Conservation (phyloP, 179 eudicot species). For the Dionaea muscipula region DNA sequence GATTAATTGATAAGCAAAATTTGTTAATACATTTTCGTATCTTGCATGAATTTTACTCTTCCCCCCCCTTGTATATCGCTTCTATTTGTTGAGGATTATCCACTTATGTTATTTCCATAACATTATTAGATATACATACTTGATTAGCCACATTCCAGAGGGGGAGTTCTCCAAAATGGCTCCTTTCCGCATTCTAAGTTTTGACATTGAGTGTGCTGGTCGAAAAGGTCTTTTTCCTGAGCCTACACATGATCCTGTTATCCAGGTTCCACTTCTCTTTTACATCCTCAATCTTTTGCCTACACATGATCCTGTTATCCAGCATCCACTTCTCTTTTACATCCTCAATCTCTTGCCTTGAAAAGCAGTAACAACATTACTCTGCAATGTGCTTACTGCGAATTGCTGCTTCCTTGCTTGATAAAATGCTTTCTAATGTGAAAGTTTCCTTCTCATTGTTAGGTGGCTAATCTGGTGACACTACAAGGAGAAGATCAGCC, state of each 20-base stretch:
- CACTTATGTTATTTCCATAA: background rate
- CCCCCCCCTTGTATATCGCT: background rate
- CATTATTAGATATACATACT: conserved; percentile 48
- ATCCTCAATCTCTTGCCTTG: background rate
- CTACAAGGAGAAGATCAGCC: conserved; percentile 89
- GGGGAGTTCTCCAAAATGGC: conserved; percentile 97
- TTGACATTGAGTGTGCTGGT: conserved; percentile 99
- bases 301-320: conserved; percentile 90
- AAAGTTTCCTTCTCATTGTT: background rate
- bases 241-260: conserved; percentile 90
- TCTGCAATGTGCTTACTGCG: background rate
- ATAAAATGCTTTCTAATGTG: background rate
- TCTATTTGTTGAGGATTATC: background rate
- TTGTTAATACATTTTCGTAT: background rate
- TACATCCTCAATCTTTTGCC: conserved; percentile 21
- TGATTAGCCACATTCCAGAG: conserved; percentile 86
- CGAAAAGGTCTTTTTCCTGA: conserved; percentile 98
- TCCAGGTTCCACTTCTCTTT: conserved; percentile 48
- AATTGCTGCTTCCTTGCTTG: no score
- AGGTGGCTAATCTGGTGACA: conserved; percentile 91
- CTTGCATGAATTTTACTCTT: background rate
- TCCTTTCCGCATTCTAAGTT: conserved; percentile 91
- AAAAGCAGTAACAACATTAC: background rate
- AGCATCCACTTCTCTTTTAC: conserved; percentile 32
- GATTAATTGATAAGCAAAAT: background rate